Percentiles rank a stretch among this genome's conserved stretches.
Evolutionary conservation across 495 filamentous ascomycete genomes (phyloP).

Genomic region (Margaritispora aquatica): DNA sequence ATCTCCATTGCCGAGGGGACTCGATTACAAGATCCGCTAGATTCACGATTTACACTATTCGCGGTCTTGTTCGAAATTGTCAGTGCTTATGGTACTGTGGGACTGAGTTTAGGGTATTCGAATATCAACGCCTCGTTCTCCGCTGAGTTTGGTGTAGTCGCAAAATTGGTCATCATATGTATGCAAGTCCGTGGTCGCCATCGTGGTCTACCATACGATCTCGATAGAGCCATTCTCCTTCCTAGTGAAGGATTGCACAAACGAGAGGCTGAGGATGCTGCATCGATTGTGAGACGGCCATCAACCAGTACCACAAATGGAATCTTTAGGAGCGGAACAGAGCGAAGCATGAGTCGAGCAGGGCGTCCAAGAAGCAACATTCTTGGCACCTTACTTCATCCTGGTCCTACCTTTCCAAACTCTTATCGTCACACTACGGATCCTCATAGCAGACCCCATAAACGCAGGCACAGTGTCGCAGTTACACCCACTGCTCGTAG

Average conservation of each 20-base stretch:
- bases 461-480: slow-evolving; percentile 10
- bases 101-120: slow-evolving; percentile 78
- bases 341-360: neutral
- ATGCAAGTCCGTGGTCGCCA: slow-evolving; percentile 93
- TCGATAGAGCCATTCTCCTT: slow-evolving; percentile 84
- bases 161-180: slow-evolving; percentile 88
- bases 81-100: slow-evolving; percentile 91
- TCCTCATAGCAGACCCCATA: neutral
- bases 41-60: slow-evolving; percentile 66
- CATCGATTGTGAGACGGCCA: neutral
- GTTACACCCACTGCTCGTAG: neutral
- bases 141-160: slow-evolving; percentile 67
- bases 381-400: slow-evolving; percentile 17
- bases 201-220: slow-evolving; percentile 83
- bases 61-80: slow-evolving; percentile 84
- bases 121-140: slow-evolving; percentile 70
- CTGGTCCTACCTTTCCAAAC: slow-evolving; percentile 22
- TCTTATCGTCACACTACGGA: slow-evolving; percentile 1
- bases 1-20: slow-evolving; percentile 77
- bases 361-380: slow-evolving; percentile 10
- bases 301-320: slow-evolving; percentile 9
- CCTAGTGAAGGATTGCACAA: slow-evolving; percentile 70
- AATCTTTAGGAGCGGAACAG: slow-evolving; percentile 6
- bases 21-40: slow-evolving; percentile 41
- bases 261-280: slow-evolving; percentile 13